Evolutionary conservation across 805 yeast species (phyloP).

Genomic region (Zygotorulaspora sp.): DNA sequence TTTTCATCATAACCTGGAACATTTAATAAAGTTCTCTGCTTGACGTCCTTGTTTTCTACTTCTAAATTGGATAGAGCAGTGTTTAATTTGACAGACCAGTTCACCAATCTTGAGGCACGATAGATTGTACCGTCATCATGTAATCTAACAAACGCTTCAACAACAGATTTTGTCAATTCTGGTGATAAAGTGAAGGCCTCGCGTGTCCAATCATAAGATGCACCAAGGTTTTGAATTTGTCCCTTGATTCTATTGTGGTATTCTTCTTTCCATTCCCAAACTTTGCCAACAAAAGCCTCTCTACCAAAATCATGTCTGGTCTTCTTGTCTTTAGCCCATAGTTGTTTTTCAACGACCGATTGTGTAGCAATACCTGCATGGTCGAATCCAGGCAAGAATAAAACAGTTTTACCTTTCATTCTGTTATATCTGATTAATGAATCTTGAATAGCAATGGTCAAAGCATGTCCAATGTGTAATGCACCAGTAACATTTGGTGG

Average conservation of each 20-base stretch:
- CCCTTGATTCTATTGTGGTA: conserved; percentile 80
- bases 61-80: conserved; percentile 96
- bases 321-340: conserved; percentile 81
- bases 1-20: conserved; percentile 90
- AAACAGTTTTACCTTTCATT: conserved; percentile 93
- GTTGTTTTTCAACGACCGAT: conserved; percentile 93
- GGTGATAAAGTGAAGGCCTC: conserved; percentile 93
- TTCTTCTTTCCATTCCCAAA: conserved; percentile 98
- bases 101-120: conserved; percentile 87
- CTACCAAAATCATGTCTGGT: conserved; percentile 96
- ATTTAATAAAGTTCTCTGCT: conserved; percentile 72
- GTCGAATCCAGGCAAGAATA: conserved; percentile 94
- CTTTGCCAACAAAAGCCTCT: conserved; percentile 79
- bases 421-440: conserved; percentile 88
- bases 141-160: conserved; percentile 83
- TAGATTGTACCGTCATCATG: conserved; percentile 95
- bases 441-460: conserved; percentile 93
- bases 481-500: conserved; percentile 99
- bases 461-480: conserved; percentile 95
- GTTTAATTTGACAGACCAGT: conserved; percentile 93
- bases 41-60: conserved; percentile 85
- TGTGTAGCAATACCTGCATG: conserved; percentile 99
- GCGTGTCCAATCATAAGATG: conserved; percentile 93
- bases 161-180: conserved; percentile 69
- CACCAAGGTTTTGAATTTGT: conserved; percentile 85